Conservation (phyloP, 139 green algal species). For the Chlamydomonas schloesseri region DNA sequence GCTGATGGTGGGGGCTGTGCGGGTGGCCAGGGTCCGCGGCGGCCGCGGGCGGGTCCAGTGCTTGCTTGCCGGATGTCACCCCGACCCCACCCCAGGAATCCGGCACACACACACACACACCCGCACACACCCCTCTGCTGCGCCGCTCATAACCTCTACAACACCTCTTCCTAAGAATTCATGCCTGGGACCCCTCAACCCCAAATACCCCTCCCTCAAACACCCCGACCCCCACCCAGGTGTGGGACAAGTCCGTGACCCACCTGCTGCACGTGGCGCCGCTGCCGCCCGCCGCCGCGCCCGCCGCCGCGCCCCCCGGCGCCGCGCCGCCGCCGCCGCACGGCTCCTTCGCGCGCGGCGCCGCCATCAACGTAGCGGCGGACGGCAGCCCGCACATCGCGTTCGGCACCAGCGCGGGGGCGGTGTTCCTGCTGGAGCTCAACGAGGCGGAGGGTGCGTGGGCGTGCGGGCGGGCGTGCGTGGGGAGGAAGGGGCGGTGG, state of each 20-base stretch:
- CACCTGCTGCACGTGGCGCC: slow-evolving; percentile 47
- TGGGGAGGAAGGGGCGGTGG: too few relatives aligned
- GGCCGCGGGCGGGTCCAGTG: too few relatives aligned
- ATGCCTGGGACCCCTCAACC: too few relatives aligned
- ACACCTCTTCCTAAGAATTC: too few relatives aligned
- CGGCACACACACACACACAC: too few relatives aligned
- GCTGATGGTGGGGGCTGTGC: too few relatives aligned
- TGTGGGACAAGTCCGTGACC: slow-evolving; percentile 50
- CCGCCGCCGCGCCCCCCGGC: background rate
- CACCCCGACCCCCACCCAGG: slow-evolving; percentile 8
- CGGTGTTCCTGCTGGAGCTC: slow-evolving; percentile 16
- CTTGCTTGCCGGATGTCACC: too few relatives aligned
- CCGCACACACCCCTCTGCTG: too few relatives aligned
- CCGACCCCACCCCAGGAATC: too few relatives aligned
- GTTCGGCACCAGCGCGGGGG: slow-evolving; percentile 47
- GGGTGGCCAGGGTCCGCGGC: too few relatives aligned
- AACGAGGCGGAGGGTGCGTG: background rate
- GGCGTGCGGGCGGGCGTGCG: too few relatives aligned
- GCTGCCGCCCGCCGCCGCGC: slow-evolving; percentile 24
- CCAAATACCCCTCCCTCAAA: background rate
- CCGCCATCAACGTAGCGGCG: slow-evolving; percentile 31
- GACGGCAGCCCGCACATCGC: slow-evolving; percentile 38
- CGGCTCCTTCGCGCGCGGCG: slow-evolving; percentile 22
- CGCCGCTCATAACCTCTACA: too few relatives aligned
- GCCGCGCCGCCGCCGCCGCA: background rate